phyloP scores from a whole-genome alignment of 371 early-diverging fungal genomes.

The Rhizopus stolonifer region DNA sequence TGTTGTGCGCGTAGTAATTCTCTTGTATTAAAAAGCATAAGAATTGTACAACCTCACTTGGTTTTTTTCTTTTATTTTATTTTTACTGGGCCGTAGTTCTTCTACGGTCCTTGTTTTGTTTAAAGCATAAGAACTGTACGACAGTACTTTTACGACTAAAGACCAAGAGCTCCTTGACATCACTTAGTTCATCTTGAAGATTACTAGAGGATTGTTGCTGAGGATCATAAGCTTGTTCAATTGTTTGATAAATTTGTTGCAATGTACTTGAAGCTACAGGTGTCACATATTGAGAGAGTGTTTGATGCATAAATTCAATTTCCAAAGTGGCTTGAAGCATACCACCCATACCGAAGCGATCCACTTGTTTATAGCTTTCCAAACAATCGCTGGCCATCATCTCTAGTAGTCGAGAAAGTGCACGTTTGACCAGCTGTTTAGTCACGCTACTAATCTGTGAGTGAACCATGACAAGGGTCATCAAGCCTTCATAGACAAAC shows the following conservation, averaged over 20 bases:
- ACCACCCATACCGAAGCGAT: conserved; percentile 85
- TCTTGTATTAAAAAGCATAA: too few species aligned
- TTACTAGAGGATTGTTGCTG: conserved; percentile 53
- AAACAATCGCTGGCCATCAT: conserved; percentile 77
- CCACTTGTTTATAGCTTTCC: conserved; percentile 74
- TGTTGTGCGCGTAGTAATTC: too few species aligned
- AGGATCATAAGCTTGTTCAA: conserved; percentile 65
- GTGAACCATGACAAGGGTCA: conserved; percentile 88
- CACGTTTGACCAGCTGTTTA: conserved; percentile 72
- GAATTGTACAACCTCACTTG: too few species aligned
- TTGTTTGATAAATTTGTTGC: conserved; percentile 65
- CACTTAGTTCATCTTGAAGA: conserved; percentile 58
- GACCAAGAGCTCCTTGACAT: conserved; percentile 65
- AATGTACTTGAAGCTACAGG: conserved; percentile 61
- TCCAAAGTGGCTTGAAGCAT: conserved; percentile 90
- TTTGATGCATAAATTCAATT: conserved; percentile 83
- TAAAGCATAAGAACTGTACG: conserved; percentile 78
- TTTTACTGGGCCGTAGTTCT: conserved; percentile 13
- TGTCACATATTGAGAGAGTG: conserved; percentile 69
- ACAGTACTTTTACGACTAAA: conserved; percentile 68
- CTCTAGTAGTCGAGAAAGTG: conserved; percentile 70
- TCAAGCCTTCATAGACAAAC: conserved; percentile 84
- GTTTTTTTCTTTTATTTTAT: too few species aligned
- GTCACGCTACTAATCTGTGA: conserved; percentile 82
- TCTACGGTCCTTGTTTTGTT: conserved; percentile 52